phyloP scores from a whole-genome alignment of 2,329 filamentous ascomycete genomes.

The Penicillium sp. region DNA sequence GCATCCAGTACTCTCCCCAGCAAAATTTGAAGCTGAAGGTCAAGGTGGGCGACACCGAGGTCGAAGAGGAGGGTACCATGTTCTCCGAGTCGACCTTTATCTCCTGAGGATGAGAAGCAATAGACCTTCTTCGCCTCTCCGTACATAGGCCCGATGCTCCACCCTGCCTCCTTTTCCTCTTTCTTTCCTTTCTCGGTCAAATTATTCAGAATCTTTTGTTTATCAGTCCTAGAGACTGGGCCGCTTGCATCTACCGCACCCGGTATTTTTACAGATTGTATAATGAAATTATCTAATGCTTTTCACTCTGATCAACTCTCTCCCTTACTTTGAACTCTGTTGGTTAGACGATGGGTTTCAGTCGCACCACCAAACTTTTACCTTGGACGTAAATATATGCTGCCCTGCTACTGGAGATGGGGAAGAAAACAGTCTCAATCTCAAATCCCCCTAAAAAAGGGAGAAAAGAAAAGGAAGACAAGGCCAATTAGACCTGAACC shows the following conservation, averaged over 20 bases:
- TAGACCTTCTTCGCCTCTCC: constrained; percentile 9
- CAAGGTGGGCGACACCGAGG: constrained; percentile 74
- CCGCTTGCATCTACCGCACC: constrained; percentile 11
- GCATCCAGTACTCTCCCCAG: constrained; percentile 60
- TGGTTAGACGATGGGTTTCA: no score
- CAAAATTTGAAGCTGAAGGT: constrained; percentile 68
- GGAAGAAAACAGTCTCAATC: no score
- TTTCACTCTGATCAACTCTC: constrained; percentile 15
- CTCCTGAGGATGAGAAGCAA: constrained; percentile 45
- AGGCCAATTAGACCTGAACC: no score
- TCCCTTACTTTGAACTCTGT: no score
- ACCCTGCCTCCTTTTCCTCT: constrained; percentile 19
- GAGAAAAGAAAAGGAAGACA: no score
- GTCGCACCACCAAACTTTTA: no score
- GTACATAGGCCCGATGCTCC: constrained; percentile 22
- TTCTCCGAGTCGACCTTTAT: constrained; percentile 97
- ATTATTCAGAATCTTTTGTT: constrained; percentile 27
- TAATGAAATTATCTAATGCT: constrained; percentile 26
- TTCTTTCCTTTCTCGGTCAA: constrained; percentile 19
- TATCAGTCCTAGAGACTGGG: constrained; percentile 12
- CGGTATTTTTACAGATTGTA: constrained; percentile 22
- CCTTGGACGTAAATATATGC: no score
- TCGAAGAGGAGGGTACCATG: constrained; percentile 68
- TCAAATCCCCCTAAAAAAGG: no score
- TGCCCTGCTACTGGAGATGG: no score